These are phyloP conservation scores for Ochetophila trinervis DNA, from an alignment of 306 rosid species.

Conservation along the genomic window DNA sequence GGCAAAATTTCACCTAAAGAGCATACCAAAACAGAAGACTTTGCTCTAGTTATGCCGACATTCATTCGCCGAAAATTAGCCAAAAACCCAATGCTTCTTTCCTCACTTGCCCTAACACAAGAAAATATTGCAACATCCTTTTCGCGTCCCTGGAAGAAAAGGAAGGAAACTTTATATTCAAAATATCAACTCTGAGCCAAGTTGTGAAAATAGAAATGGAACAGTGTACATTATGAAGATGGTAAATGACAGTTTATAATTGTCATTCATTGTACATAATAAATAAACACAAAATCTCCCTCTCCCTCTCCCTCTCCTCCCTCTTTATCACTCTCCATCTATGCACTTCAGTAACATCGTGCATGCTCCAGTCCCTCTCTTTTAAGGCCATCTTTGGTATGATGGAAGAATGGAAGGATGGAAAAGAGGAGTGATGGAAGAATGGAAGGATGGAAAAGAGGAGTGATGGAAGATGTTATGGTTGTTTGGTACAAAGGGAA, in stretches of 20 bases:
- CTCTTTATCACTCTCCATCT: background rate
- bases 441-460: no score
- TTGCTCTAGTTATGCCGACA: slow-evolving; percentile 94
- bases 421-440: no score
- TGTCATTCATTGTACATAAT: no score
- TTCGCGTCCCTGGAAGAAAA: slow-evolving; percentile 74
- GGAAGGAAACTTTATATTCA: background rate
- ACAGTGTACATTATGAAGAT: no score
- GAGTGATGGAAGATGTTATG: no score
- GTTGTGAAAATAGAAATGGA: background rate
- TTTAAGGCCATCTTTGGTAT: no score
- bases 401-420: no score
- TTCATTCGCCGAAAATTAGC: slow-evolving; percentile 82
- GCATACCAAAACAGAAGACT: slow-evolving; percentile 80
- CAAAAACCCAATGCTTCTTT: slow-evolving; percentile 68
- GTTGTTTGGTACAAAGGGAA: no score
- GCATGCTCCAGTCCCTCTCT: background rate
- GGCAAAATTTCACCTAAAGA: slow-evolving; percentile 10
- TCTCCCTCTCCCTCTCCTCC: no score
- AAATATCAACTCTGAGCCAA: background rate
- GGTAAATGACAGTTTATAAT: no score
- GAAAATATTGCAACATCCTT: slow-evolving; percentile 88
- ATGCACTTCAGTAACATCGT: background rate
- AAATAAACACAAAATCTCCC: no score
- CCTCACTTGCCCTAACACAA: slow-evolving; percentile 82